Conservation (phyloP, 208 protist species). For the Porcisia hertigi region DNA sequence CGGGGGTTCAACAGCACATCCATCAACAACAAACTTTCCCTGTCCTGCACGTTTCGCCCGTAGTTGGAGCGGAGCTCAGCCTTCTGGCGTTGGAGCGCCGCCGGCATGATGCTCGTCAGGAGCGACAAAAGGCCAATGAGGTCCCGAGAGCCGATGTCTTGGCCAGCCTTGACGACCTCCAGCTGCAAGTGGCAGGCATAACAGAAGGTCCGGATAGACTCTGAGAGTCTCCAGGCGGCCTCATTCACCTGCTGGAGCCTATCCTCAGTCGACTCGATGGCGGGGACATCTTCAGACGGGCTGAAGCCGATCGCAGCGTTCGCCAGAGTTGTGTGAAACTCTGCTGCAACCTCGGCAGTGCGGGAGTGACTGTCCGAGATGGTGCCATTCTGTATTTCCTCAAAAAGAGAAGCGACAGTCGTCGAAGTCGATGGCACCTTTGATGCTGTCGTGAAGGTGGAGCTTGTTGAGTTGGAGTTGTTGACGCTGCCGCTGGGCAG, state of each 20-base stretch:
- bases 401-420: constrained; percentile 29
- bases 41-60: constrained; percentile 29
- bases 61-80: constrained; percentile 40
- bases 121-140: constrained; percentile 56
- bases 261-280: constrained; percentile 38
- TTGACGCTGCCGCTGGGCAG: constrained; percentile 19
- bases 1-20: constrained; percentile 37
- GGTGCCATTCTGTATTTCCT: constrained; percentile 40
- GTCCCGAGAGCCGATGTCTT: constrained; percentile 45
- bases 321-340: constrained; percentile 43
- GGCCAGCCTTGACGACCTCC: constrained; percentile 63
- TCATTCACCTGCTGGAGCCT: constrained; percentile 40
- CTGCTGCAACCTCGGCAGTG: constrained; percentile 16
- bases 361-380: constrained; percentile 5
- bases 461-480: neutral
- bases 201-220: constrained; percentile 54
- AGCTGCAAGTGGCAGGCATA: constrained; percentile 46
- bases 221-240: constrained; percentile 50
- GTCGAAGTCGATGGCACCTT: neutral
- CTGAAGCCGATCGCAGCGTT: constrained; percentile 51
- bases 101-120: constrained; percentile 44
- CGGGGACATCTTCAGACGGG: constrained; percentile 19
- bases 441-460: neutral
- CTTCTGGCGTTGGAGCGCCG: constrained; percentile 27
- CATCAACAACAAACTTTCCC: constrained; percentile 44